Base-by-base conservation (phyloP, 805 yeast genomes). In the Lipomyces yamadae region DNA sequence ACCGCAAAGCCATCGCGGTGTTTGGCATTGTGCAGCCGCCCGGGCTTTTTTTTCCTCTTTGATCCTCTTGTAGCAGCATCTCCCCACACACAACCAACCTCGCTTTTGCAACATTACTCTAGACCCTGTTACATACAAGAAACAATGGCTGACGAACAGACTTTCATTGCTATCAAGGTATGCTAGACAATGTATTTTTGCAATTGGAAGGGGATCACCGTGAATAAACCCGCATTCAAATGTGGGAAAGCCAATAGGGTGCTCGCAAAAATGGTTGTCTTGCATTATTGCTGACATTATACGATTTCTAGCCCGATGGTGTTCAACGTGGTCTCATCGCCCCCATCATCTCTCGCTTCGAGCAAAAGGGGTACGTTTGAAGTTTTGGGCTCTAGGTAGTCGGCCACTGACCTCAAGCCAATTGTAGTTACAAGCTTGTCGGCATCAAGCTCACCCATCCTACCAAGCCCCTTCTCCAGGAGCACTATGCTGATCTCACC, bases 281-380 rank as follows among this genome's bases (percentile, higher is more conserved):
- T 24, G 56, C n/a, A 7, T 42, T 30, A 6, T 29, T 18, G 24
- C 56, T 65, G 39, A 63, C 62, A 35, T 56, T 75, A 42, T 42
- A 42, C 29, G 48, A 33, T 3, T 3, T 58, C 58, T 64, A 81
- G 88, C 99, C 99, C 83, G 99, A 95, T 83, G 99, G 98, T 84
- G 98, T 95, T 86, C 98, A 95, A 87, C 92, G 99, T 85, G 98
- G 98, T 72, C 86, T 95, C 80, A 85, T 94, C 83, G 83, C 96
- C 80, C 85, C 90, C 75, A 93, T 95, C 85, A 80, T 95, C 75
- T 85, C 88, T 76, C 92, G 98, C 83, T 95, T 96, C 83, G 97
- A 93, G 86, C 84, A 88, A 86, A 91, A 97, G 84, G 99, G 75
- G 62, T 69, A 59, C 4, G 29, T 56, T 11, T 33, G 37, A 24